Percentiles rank a stretch among this genome's conserved stretches.
These are phyloP conservation scores for Musa itinerans DNA, from an alignment of 176 grass and related monocot species.

Conservation along the genomic window DNA sequence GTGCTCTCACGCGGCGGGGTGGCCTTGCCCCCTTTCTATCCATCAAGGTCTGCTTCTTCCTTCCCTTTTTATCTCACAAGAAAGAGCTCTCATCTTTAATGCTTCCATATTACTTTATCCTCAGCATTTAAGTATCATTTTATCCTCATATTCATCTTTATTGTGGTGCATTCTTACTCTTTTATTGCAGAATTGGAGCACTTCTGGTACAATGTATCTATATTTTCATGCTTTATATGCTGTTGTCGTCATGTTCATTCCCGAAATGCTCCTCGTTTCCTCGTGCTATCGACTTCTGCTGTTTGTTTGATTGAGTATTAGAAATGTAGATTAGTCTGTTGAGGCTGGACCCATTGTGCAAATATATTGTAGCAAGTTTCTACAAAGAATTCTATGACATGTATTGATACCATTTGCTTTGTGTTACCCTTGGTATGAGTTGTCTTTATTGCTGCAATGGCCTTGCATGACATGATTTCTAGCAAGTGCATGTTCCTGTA, in stretches of 20 bases:
- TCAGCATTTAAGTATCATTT: not conserved
- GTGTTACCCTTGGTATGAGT: too few relatives aligned
- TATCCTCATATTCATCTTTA: not conserved
- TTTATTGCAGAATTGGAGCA: not conserved
- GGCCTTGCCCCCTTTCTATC: conserved; percentile 14
- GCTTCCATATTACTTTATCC: not conserved
- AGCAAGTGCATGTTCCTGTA: too few relatives aligned
- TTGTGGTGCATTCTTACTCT: too few relatives aligned
- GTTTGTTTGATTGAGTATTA: too few relatives aligned
- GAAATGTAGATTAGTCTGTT: not conserved
- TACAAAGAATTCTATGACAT: not conserved
- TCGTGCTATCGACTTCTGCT: too few relatives aligned
- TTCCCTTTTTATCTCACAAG: not conserved
- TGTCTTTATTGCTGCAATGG: too few relatives aligned
- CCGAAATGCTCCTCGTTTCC: not conserved
- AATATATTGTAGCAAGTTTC: not conserved
- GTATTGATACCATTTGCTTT: too few relatives aligned
- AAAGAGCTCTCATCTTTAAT: too few relatives aligned
- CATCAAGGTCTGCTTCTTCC: conserved; percentile 24
- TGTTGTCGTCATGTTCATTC: not conserved
- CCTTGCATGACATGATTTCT: too few relatives aligned
- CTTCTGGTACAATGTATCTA: not conserved
- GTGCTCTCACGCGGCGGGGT: conserved; percentile 32
- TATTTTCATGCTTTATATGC: not conserved
- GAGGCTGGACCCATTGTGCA: not conserved